phyloP scores from a whole-genome alignment of 2,329 filamentous ascomycete genomes.

The Shiraia bambusicola region DNA sequence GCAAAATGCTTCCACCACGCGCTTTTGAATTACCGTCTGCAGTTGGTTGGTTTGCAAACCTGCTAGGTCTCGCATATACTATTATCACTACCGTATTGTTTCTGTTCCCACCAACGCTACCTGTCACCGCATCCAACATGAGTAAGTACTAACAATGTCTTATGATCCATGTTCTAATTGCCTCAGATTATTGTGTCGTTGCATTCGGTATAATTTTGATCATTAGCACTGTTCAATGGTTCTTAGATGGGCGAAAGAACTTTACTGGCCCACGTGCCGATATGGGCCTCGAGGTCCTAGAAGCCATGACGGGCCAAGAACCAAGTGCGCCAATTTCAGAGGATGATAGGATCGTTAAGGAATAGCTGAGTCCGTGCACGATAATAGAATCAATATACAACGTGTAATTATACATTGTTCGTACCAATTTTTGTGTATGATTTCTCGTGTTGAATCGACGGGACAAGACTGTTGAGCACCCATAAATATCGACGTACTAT shows the following conservation, averaged over 20 bases:
- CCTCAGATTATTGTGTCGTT: constrained; percentile 54
- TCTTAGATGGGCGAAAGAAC: constrained; percentile 62
- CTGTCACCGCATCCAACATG: constrained; percentile 68
- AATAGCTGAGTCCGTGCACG: constrained; percentile 7
- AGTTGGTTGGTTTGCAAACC: constrained; percentile 63
- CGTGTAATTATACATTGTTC: too few species aligned
- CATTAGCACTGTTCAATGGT: constrained; percentile 60
- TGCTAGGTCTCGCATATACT: constrained; percentile 64
- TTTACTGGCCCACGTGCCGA: constrained; percentile 53
- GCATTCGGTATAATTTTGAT: constrained; percentile 60
- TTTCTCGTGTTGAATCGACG: too few species aligned
- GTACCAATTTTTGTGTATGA: too few species aligned
- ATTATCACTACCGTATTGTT: constrained; percentile 73
- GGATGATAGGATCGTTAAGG: constrained; percentile 10
- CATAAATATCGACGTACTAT: too few species aligned
- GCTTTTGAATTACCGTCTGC: constrained; percentile 58
- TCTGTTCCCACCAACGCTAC: constrained; percentile 68
- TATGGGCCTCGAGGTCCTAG: constrained; percentile 47
- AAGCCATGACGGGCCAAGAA: constrained; percentile 31
- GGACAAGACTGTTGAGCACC: too few species aligned
- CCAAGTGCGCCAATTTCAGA: constrained; percentile 1
- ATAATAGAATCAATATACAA: not conserved
- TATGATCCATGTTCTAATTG: constrained; percentile 13
- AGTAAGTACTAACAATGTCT: constrained; percentile 49
- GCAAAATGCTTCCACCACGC: constrained; percentile 63